phyloP scores from a whole-genome alignment of 1,284 basidiomycete genomes.

The Coriolopsis trogii region DNA sequence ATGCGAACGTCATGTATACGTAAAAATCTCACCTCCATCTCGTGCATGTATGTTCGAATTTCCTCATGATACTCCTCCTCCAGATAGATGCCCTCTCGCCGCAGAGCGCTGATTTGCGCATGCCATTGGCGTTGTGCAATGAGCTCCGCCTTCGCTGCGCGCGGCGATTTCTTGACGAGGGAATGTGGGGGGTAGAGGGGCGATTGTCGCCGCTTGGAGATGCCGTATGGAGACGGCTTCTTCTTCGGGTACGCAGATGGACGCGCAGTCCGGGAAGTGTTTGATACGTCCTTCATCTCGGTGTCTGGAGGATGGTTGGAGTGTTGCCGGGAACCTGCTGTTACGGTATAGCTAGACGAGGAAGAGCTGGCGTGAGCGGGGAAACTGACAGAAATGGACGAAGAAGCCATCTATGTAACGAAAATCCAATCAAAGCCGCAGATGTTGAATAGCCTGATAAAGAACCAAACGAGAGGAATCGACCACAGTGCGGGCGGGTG shows the following conservation, averaged over 20 bases:
- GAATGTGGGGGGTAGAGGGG: conserved; percentile 51
- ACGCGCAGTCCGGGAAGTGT: conserved; percentile 61
- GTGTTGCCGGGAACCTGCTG: conserved; percentile 40
- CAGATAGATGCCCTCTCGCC: conserved; percentile 68
- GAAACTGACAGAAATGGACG: background rate
- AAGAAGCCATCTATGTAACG: conserved; percentile 16
- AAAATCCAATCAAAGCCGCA: conserved; percentile 8
- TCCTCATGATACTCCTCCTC: conserved; percentile 98
- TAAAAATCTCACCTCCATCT: conserved; percentile 87
- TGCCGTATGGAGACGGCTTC: conserved; percentile 77
- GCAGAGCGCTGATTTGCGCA: conserved; percentile 64
- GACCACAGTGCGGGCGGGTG: background rate
- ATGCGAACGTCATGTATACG: background rate
- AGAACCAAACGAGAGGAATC: conserved; percentile 1
- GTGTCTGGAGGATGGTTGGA: conserved; percentile 37
- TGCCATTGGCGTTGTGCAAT: conserved; percentile 69
- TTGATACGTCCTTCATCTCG: conserved; percentile 77
- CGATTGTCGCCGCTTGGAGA: conserved; percentile 57
- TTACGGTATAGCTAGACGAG: conserved; percentile 46
- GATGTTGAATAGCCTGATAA: background rate
- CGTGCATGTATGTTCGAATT: conserved; percentile 91
- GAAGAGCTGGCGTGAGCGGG: conserved; percentile 31
- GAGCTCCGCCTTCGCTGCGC: conserved; percentile 59
- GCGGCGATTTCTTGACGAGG: conserved; percentile 60
- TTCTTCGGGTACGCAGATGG: conserved; percentile 76